Evolutionary conservation across 169 alveolate genomes (phyloP).

Genomic region (Plasmodium vinckei): DNA sequence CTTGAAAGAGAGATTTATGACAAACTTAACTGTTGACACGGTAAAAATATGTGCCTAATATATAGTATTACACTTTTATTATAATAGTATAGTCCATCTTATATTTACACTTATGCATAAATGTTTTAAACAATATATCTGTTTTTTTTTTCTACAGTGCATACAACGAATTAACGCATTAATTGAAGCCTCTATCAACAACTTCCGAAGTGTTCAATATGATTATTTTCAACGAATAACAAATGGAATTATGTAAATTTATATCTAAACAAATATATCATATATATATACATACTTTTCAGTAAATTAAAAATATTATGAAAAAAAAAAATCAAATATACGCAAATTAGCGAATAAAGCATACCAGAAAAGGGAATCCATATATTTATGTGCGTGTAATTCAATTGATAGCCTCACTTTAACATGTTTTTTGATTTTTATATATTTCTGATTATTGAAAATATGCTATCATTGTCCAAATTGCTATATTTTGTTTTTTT

Average conservation of each 20-base stretch:
- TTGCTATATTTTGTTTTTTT: background rate
- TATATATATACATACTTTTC: background rate
- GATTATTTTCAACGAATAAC: constrained; percentile 96
- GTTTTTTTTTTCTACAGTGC: constrained; percentile 78
- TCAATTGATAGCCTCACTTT: background rate
- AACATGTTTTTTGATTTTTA: too few relatives aligned
- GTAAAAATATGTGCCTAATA: constrained; percentile 17
- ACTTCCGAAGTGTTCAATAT: constrained; percentile 96
- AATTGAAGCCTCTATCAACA: constrained; percentile 92
- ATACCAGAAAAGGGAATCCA: too few relatives aligned
- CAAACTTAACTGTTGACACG: constrained; percentile 85
- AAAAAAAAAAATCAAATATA: background rate
- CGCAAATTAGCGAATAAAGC: background rate
- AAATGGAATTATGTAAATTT: constrained; percentile 92
- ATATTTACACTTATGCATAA: background rate
- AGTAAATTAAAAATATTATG: background rate
- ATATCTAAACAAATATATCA: background rate
- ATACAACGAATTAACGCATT: constrained; percentile 89
- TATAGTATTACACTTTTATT: background rate
- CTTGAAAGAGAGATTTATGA: constrained; percentile 88
- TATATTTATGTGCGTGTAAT: background rate
- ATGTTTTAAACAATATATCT: background rate
- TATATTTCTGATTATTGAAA: too few relatives aligned
- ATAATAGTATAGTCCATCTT: too few relatives aligned
- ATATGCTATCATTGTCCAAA: background rate